Conservation (phyloP, 495 filamentous ascomycete genomes). For the Lasiosphaeria ovina region DNA sequence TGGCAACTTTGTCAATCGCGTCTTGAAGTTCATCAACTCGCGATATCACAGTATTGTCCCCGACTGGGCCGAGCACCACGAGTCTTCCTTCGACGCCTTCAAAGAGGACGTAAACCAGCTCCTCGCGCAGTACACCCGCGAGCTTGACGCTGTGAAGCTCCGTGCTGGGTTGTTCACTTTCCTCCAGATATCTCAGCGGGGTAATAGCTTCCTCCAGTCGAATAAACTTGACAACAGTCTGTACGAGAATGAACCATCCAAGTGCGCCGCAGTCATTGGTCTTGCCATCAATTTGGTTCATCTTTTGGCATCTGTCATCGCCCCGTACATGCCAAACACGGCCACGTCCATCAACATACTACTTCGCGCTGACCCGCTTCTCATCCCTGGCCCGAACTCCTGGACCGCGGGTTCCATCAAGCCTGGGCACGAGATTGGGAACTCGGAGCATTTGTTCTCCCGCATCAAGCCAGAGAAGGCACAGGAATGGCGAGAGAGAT, state of each 20-base stretch:
- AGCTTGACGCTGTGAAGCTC: conserved; percentile 71
- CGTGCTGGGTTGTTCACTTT: conserved; percentile 65
- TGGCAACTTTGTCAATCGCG: conserved; percentile 85
- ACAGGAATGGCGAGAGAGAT: conserved; percentile 73
- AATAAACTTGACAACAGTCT: conserved; percentile 76
- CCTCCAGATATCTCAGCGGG: conserved; percentile 68
- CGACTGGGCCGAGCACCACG: conserved; percentile 47
- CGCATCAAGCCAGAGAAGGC: conserved; percentile 76
- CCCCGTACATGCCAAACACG: conserved; percentile 79
- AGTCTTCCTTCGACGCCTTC: conserved; percentile 33
- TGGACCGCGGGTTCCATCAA: conserved; percentile 60
- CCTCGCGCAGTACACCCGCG: conserved; percentile 63
- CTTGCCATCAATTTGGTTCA: conserved; percentile 74
- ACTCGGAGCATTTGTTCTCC: conserved; percentile 74
- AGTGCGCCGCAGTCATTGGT: conserved; percentile 68
- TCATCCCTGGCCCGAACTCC: conserved; percentile 57
- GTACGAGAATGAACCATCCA: conserved; percentile 53
- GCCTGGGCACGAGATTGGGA: conserved; percentile 73
- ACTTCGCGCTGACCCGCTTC: conserved; percentile 59
- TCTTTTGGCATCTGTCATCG: conserved; percentile 68
- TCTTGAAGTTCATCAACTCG: conserved; percentile 81
- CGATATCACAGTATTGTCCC: conserved; percentile 65
- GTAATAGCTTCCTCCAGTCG: conserved; percentile 74
- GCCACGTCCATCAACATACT: conserved; percentile 66
- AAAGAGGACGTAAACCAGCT: conserved; percentile 54